A percentile compares a stretch with the other conserved stretches of the same genome.
Evolutionary conservation across 1,284 basidiomycete genomes (phyloP).

Genomic region (Melanopsichium pennsylvanicum): DNA sequence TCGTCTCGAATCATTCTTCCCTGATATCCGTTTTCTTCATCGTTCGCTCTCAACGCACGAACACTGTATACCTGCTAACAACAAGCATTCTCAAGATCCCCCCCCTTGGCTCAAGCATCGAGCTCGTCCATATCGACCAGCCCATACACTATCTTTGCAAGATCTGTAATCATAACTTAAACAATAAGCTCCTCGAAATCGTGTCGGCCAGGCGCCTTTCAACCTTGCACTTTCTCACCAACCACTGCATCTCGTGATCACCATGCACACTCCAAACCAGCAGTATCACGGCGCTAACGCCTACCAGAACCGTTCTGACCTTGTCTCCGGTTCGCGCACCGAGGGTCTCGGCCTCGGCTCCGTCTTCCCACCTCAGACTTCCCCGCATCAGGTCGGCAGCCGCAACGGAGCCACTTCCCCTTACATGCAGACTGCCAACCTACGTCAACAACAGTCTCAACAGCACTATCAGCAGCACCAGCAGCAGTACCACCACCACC

Average conservation of each 20-base stretch:
- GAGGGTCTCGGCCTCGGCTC: conserved; percentile 51
- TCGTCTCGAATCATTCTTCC: conserved; percentile 7
- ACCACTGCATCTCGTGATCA: too few species aligned
- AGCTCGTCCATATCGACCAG: not conserved
- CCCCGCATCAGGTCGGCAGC: conserved; percentile 25
- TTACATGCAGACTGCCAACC: conserved; percentile 10
- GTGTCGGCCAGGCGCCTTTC: conserved; percentile 23
- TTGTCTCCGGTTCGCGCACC: conserved; percentile 48
- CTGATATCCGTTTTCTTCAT: too few species aligned
- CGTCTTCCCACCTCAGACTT: conserved; percentile 10
- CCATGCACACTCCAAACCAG: conserved; percentile 34
- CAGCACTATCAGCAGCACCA: conserved; percentile 17
- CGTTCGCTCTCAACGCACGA: conserved; percentile 7
- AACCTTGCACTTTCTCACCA: too few species aligned
- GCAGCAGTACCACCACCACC: too few species aligned
- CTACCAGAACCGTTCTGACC: conserved; percentile 44
- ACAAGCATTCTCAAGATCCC: conserved; percentile 26
- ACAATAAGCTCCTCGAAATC: too few species aligned
- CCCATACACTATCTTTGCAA: conserved; percentile 10
- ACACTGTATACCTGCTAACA: conserved; percentile 30
- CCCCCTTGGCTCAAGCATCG: not conserved
- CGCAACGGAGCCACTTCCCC: conserved; percentile 11
- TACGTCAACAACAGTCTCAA: conserved; percentile 6
- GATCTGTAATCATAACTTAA: conserved; percentile 13
- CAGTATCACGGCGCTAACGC: conserved; percentile 25